Evolutionary conservation across 2,329 filamentous ascomycete genomes (phyloP), one percentile per base, ranked within the genome.

Genomic region (Samsoniella hepiali): DNA sequence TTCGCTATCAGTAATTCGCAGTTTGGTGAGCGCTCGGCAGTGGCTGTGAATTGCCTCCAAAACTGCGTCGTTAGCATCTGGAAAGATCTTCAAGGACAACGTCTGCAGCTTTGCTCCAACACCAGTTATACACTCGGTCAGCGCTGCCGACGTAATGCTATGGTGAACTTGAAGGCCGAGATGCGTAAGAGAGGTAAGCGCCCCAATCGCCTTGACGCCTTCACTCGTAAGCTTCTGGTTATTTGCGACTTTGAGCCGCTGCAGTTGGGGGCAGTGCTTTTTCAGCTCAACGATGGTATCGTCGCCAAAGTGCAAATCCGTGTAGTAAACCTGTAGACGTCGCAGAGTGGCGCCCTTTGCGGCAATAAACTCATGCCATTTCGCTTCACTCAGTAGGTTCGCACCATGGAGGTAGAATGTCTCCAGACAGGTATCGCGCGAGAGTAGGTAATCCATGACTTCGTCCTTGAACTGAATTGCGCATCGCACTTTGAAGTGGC

Each of bases 401-500:
- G 91, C 87, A 11, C 92, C 91, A 66, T 95, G 89, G 0, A 98
- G 82, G 66, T 92, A 90, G 50, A 98, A 81, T 63, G 86, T 82
- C 65, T 87, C 84, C n/a, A 97, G 79, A 9, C 83, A 76, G 57
- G 86, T 84, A 57, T 90, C 83, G 55, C 91, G 90, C 62, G 87
- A 87, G 27, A 91, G 80, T 70, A 97, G 84, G 73, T 94, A 97
- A 59, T 91, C 85, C 75, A 97, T 83, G 49, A 93, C 90, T 45
- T 82, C 81, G 70, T 97, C 90, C 75, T 96, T 97, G 81, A 97
- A 89, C 72, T 97, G 93, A 57, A 95, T 91, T n/a, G 89, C 91
- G 70, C 93, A 94, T 56, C 90, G 87, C 11, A 96, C 78, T 67
- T 92, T 90, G 63, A 97, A 81, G 50, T 83, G 83, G 69, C 86